These are phyloP conservation scores for Vitis riparia DNA, from an alignment of 164 flowering plant genomes.

Conservation along the genomic window DNA sequence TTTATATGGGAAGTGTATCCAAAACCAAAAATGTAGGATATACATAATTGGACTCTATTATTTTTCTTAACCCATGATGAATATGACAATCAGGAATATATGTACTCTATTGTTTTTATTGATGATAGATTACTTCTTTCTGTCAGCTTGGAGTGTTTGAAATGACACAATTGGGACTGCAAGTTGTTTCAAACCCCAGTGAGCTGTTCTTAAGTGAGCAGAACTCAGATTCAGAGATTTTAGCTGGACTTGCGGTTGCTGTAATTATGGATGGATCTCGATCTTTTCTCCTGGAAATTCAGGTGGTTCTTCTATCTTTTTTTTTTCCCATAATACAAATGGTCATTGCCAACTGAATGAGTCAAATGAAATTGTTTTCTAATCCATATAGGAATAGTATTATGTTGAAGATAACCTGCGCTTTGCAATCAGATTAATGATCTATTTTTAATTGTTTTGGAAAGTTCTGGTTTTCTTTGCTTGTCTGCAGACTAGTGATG, in stretches of 20 bases:
- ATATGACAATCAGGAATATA: no score
- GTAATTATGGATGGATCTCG: constrained; percentile 91
- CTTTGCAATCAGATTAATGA: not conserved
- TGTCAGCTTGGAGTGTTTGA: constrained; percentile 93
- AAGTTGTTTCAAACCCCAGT: constrained; percentile 82
- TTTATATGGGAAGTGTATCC: no score
- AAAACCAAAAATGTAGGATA: no score
- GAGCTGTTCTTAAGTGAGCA: constrained; percentile 76
- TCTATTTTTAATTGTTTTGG: no score
- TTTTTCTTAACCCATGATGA: no score
- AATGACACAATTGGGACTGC: constrained; percentile 80
- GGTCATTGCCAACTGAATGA: not conserved
- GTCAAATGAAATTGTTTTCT: not conserved
- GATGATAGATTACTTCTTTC: not conserved
- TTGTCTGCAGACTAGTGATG: no score
- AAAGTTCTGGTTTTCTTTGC: no score
- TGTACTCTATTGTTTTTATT: not conserved
- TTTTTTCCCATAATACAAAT: not conserved
- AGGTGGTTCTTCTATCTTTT: constrained; percentile 45
- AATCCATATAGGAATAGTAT: not conserved
- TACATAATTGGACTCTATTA: no score
- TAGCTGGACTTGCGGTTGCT: constrained; percentile 89
- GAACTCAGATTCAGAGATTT: constrained; percentile 61
- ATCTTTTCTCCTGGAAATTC: constrained; percentile 81
- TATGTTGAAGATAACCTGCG: not conserved